phyloP scores from a whole-genome alignment of 495 filamentous ascomycete species.

The Hypoxylon cercidicola region DNA sequence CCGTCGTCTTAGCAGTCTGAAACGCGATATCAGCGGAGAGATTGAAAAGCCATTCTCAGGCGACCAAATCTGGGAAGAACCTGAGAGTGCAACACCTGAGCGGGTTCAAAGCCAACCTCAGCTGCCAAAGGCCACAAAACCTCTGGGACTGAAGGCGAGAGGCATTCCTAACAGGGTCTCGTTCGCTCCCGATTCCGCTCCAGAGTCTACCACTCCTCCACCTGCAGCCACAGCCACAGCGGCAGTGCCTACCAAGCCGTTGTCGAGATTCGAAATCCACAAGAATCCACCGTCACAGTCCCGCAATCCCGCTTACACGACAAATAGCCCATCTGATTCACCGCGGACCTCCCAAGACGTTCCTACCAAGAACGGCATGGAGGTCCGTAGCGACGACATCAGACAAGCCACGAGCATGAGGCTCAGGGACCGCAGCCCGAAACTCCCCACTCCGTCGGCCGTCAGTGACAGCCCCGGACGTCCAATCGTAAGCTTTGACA shows the following conservation, averaged over 20 bases:
- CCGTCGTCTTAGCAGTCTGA: constrained; percentile 59
- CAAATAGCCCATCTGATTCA: constrained; percentile 62
- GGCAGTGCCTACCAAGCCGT: constrained; percentile 57
- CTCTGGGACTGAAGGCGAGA: constrained; percentile 61
- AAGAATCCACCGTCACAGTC: constrained; percentile 81
- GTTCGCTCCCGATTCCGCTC: constrained; percentile 51
- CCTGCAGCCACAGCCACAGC: constrained; percentile 9
- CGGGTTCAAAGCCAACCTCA: constrained; percentile 31
- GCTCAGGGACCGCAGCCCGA: constrained; percentile 83
- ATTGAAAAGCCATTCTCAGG: constrained; percentile 68
- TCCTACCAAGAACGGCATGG: constrained; percentile 74
- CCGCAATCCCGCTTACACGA: constrained; percentile 75
- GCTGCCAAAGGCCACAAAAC: constrained; percentile 38
- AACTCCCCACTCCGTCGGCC: constrained; percentile 83
- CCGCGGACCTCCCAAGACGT: constrained; percentile 47
- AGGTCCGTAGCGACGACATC: constrained; percentile 87
- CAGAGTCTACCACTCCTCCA: constrained; percentile 26
- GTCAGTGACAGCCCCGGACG: constrained; percentile 86
- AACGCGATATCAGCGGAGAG: constrained; percentile 68
- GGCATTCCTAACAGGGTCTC: constrained; percentile 68
- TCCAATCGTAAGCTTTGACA: constrained; percentile 93
- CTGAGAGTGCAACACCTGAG: constrained; percentile 57
- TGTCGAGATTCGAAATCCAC: constrained; percentile 77
- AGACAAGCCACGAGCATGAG: constrained; percentile 89
- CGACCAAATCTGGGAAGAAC: constrained; percentile 92